Evolutionary conservation across 129 eudicot genomes (phyloP).

Genomic region (Dittrichia graveolens): DNA sequence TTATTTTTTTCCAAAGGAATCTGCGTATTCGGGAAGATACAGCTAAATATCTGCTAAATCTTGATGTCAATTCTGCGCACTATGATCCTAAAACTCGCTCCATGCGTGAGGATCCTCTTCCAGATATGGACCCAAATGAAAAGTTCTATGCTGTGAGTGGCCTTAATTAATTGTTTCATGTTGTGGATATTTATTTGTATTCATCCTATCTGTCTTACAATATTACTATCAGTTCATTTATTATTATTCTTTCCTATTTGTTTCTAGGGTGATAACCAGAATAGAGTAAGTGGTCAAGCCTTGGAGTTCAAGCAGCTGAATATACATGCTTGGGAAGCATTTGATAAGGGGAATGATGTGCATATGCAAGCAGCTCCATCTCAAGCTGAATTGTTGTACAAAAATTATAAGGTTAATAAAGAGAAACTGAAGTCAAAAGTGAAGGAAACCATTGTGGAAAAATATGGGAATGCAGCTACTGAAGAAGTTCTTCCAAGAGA

Average conservation of each 20-base stretch:
- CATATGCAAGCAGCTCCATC: conserved; percentile 99
- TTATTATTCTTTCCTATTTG: too few species aligned
- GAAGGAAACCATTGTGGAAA: conserved; percentile 76
- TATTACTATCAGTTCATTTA: neutral
- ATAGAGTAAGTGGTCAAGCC: conserved; percentile 91
- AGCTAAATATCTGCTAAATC: conserved; percentile 84
- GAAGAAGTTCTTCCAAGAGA: conserved; percentile 74
- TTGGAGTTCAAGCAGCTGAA: conserved; percentile 89
- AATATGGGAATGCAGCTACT: conserved; percentile 88
- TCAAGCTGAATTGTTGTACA: conserved; percentile 79
- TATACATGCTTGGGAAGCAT: conserved; percentile 92
- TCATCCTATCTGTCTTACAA: neutral
- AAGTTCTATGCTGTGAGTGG: conserved; percentile 54
- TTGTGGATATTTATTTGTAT: neutral
- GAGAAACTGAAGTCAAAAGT: conserved; percentile 75
- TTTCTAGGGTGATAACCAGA: conserved; percentile 63
- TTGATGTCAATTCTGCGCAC: conserved; percentile 88
- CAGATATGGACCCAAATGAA: conserved; percentile 90
- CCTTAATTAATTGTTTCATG: neutral
- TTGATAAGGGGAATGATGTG: conserved; percentile 90
- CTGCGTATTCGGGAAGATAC: conserved; percentile 92
- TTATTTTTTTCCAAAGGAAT: conserved; percentile 37
- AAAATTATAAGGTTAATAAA: conserved; percentile 70
- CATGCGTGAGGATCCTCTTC: conserved; percentile 98
- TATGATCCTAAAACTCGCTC: conserved; percentile 95